Evolutionary conservation across 75 land plant species (phyloP).

Genomic region (Azolla pinnata): DNA sequence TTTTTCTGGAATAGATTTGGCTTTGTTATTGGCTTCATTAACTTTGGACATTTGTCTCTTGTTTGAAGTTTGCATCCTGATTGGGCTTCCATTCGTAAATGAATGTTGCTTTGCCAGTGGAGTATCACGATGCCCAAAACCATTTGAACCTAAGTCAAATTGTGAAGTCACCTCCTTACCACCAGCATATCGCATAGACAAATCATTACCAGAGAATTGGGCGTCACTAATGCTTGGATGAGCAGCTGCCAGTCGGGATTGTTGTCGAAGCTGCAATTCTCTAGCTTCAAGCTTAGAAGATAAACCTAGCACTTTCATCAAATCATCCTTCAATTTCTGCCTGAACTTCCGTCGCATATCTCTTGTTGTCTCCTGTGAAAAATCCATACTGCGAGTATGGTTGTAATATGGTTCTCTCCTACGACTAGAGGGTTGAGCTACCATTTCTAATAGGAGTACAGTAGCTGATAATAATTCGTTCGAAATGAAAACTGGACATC

Average conservation of each 20-base stretch:
- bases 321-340: slow-evolving; percentile 24
- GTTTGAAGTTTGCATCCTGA: too few species aligned
- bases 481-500: too few species aligned
- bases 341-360: slow-evolving; percentile 31
- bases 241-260: background rate
- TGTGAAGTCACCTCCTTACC: slow-evolving; percentile 33
- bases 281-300: slow-evolving; percentile 31
- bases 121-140: background rate
- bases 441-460: too few species aligned
- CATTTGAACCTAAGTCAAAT: too few species aligned
- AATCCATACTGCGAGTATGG: too few species aligned
- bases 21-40: background rate
- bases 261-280: slow-evolving; percentile 11
- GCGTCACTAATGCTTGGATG: slow-evolving; percentile 12
- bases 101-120: too few species aligned
- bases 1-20: background rate
- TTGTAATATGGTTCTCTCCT: too few species aligned
- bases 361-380: slow-evolving; percentile 11
- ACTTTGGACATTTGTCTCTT: background rate
- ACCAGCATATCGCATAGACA: slow-evolving; percentile 5
- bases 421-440: too few species aligned
- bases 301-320: slow-evolving; percentile 39
- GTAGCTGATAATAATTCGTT: too few species aligned
- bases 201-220: slow-evolving; percentile 19
- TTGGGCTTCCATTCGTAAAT: too few species aligned